Base-by-base conservation (phyloP, 2,329 filamentous ascomycete species). In the Teratosphaeria epicoccoides region DNA sequence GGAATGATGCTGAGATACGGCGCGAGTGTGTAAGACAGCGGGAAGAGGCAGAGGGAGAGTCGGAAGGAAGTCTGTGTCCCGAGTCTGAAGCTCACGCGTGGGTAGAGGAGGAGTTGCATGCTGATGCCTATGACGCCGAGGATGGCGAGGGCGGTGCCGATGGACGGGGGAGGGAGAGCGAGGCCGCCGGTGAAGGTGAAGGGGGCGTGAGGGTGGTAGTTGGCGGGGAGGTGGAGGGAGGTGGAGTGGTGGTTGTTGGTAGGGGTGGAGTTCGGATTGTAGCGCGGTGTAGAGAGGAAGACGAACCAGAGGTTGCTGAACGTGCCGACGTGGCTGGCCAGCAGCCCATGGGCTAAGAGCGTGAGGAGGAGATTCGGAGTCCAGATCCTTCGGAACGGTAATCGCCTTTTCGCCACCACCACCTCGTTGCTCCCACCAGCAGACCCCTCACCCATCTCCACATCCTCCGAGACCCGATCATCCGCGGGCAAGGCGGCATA, bases 291-390 rank as follows among this genome's bases (percentile, higher is more conserved):
- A 40, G 72, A 74, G 26, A 76, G 69, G 57, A 73, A 76, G 49
- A 75, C 70, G 57, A 74, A 76, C 71, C 73, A 76, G 26, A 76
- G 63, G 24, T 67, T 70, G 60, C 70, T 74, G 66, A 76, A 76
- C 1, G 71, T 73, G 4, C 74, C 72, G 20, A 76, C 68, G 53
- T 76, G 74, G 63, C 72, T 68, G 6, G 72, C 70, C 4, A 76
- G 66, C 22, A 74, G 57, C 11, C 68, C 71, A 52, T 76, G 73
- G 0, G 73, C 65, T 6, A 71, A 59, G 4, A 76, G 62, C 0
- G 71, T 74, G 47, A 68, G 60, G 47, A 73, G 57, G 4, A 76
- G 66, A 51, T 74, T 75, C 10, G 58, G 61, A 0, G 73, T 76
- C 70, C 70, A 76, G 29, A 76, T 75, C 14, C 68, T 66, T 23